A percentile compares a stretch with the other conserved stretches of the same genome.
Conservation (phyloP, 1,284 basidiomycete genomes). For the Tylopilus sp. region DNA sequence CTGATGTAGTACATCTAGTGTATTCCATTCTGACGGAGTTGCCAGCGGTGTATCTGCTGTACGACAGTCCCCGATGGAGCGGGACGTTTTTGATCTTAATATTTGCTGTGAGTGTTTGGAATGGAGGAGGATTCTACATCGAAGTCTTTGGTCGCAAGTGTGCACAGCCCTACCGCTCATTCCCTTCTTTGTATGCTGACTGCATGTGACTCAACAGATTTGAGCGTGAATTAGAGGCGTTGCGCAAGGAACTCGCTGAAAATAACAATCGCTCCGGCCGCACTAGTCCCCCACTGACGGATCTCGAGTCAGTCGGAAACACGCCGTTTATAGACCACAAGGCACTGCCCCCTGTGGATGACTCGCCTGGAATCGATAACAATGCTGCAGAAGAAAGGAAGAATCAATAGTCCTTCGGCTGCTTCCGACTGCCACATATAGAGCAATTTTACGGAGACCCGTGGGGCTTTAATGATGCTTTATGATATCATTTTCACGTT, state of each 20-base stretch:
- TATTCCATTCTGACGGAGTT: constrained; percentile 86
- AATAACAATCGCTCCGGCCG: constrained; percentile 50
- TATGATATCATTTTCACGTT: constrained; percentile 17
- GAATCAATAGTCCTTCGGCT: constrained; percentile 16
- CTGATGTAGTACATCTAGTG: constrained; percentile 43
- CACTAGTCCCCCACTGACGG: constrained; percentile 50
- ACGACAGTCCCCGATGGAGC: constrained; percentile 74
- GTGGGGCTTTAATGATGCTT: constrained; percentile 16
- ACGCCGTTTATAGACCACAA: constrained; percentile 30
- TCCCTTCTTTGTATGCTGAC: constrained; percentile 6
- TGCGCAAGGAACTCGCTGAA: constrained; percentile 84
- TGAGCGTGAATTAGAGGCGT: constrained; percentile 83
- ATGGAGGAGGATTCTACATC: constrained; percentile 85
- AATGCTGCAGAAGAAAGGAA: constrained; percentile 27
- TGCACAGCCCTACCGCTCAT: constrained; percentile 32
- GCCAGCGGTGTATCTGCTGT: constrained; percentile 80
- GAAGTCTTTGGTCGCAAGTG: constrained; percentile 95
- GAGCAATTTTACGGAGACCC: constrained; percentile 4
- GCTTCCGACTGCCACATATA: not conserved
- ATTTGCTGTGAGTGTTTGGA: constrained; percentile 83
- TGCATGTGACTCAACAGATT: constrained; percentile 52
- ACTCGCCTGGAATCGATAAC: constrained; percentile 9
- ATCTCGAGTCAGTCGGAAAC: constrained; percentile 39
- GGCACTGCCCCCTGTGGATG: constrained; percentile 20
- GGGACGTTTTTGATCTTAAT: constrained; percentile 75